Conservation (phyloP, 306 rosid species). For the Cicer pinnatifidum region DNA sequence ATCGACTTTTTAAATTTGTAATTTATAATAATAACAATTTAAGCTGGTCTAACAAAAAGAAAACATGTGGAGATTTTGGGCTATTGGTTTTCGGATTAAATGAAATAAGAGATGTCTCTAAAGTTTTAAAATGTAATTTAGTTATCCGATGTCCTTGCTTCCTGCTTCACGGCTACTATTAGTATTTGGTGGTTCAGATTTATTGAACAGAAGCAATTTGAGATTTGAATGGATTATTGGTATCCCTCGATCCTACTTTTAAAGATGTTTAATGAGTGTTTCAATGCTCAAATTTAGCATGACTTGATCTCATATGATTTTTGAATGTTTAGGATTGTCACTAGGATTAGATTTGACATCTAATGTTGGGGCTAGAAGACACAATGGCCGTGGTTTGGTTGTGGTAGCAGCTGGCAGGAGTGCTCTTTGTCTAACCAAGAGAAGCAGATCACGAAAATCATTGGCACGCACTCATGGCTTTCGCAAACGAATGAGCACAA, state of each 20-base stretch:
- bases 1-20: neutral
- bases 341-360: conserved; percentile 63
- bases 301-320: conserved; percentile 25
- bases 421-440: conserved; percentile 82
- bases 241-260: neutral
- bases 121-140: conserved; percentile 7
- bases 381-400: conserved; percentile 60
- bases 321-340: conserved; percentile 56
- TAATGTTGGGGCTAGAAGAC: conserved; percentile 55
- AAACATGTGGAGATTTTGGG: conserved; percentile 6
- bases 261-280: neutral
- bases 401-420: conserved; percentile 88
- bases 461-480: conserved; percentile 89
- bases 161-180: neutral
- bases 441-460: conserved; percentile 89
- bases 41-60: too few species aligned
- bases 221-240: neutral
- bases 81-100: neutral
- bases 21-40: neutral
- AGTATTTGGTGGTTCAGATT: neutral
- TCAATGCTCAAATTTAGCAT: conserved; percentile 22
- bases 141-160: neutral
- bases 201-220: conserved; percentile 11
- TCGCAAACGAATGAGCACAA: conserved; percentile 82
- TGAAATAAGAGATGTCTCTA: neutral